Evolutionary conservation across 495 filamentous ascomycete species (phyloP).

Genomic region (Poronia punctata): DNA sequence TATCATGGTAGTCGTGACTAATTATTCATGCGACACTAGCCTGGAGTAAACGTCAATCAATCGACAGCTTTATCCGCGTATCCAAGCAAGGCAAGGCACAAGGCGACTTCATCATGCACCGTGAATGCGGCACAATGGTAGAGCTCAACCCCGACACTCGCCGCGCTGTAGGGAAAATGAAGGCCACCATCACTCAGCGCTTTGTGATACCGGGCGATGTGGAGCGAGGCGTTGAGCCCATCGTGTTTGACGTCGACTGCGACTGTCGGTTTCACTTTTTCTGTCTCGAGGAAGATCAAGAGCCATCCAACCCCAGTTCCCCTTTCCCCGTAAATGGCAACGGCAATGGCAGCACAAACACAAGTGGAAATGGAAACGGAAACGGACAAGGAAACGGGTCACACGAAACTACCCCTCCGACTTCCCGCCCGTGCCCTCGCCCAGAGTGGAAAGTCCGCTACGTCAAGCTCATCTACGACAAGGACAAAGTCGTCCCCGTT

Average conservation of each 20-base stretch:
- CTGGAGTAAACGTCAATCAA: constrained; percentile 48
- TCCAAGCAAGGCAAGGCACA: constrained; percentile 54
- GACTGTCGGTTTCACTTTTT: constrained; percentile 62
- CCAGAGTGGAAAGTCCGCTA: constrained; percentile 50
- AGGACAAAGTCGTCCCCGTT: constrained; percentile 57
- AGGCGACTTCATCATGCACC: constrained; percentile 63
- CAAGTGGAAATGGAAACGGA: too few species aligned
- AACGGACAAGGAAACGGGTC: too few species aligned
- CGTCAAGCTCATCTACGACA: constrained; percentile 62
- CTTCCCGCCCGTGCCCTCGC: constrained; percentile 4
- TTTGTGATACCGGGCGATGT: constrained; percentile 38
- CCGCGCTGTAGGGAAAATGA: constrained; percentile 65
- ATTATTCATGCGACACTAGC: constrained; percentile 27
- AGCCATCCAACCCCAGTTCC: too few species aligned
- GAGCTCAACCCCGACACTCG: constrained; percentile 40
- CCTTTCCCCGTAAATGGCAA: too few species aligned
- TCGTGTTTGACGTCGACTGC: constrained; percentile 52
- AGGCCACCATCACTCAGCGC: constrained; percentile 62
- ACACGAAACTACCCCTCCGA: too few species aligned
- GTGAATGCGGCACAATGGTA: constrained; percentile 51
- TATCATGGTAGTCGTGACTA: constrained; percentile 1
- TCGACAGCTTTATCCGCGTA: constrained; percentile 52
- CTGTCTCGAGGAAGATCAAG: constrained; percentile 45
- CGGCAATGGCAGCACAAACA: too few species aligned
- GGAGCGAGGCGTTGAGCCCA: constrained; percentile 19